Conservation (phyloP, 495 filamentous ascomycete genomes). For the Venustampulla echinocandica region DNA sequence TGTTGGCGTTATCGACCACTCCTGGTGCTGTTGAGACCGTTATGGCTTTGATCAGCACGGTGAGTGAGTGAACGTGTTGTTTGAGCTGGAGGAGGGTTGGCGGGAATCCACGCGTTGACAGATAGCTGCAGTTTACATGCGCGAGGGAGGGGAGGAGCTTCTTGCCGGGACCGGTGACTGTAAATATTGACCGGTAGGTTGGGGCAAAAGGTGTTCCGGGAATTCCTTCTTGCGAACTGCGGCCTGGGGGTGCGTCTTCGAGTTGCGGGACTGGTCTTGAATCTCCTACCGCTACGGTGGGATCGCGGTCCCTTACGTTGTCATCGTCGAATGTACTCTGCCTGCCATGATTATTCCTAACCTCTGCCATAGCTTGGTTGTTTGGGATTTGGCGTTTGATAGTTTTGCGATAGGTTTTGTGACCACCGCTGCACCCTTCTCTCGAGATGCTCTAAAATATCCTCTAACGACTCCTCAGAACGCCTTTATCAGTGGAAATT, state of each 20-base stretch:
- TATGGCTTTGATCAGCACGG: conserved; percentile 38
- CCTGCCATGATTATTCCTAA: too few relatives aligned
- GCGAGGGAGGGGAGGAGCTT: background rate
- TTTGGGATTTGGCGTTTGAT: too few relatives aligned
- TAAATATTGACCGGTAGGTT: conserved; percentile 15
- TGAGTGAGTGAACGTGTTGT: conserved; percentile 45
- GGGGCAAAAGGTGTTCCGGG: conserved; percentile 11
- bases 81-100: conserved; percentile 45
- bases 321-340: too few relatives aligned
- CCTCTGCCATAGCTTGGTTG: too few relatives aligned
- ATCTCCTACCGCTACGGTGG: background rate
- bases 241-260: background rate
- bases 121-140: conserved; percentile 39
- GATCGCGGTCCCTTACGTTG: background rate
- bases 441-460: too few relatives aligned
- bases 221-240: background rate
- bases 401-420: too few relatives aligned
- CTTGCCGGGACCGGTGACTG: background rate
- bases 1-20: conserved; percentile 22
- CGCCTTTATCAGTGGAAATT: too few relatives aligned
- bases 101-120: conserved; percentile 34
- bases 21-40: conserved; percentile 20
- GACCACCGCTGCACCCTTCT: too few relatives aligned
- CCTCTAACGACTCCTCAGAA: too few relatives aligned
- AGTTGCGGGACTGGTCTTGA: too few relatives aligned